A percentile compares a stretch with the other conserved stretches of the same genome.
These are phyloP conservation scores for Blastomyces percursus DNA, from an alignment of 2,329 filamentous ascomycete genomes.

Conservation along the genomic window DNA sequence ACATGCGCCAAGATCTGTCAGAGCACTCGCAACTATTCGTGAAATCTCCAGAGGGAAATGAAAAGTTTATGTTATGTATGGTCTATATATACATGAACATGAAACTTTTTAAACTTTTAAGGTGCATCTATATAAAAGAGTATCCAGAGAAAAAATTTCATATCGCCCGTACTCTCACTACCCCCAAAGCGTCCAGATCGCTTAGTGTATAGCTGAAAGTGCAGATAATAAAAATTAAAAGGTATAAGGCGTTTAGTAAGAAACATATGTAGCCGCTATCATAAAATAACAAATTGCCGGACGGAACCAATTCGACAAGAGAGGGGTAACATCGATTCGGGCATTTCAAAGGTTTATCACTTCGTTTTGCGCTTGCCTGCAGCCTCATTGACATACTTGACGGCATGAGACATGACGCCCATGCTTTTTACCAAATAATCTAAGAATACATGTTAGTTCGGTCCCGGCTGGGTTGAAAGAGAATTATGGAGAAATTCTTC, in stretches of 20 bases:
- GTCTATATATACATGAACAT: not conserved
- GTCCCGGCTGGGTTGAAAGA: not conserved
- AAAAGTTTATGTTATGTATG: not conserved
- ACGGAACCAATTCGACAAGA: not conserved
- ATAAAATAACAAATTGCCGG: not conserved
- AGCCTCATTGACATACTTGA: conserved; percentile 18
- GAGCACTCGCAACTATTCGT: not conserved
- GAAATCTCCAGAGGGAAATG: not conserved
- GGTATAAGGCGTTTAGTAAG: not conserved
- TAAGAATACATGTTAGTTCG: conserved; percentile 10
- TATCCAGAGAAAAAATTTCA: not conserved
- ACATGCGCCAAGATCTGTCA: too few species aligned
- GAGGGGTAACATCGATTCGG: not conserved
- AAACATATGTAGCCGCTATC: not conserved
- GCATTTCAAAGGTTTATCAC: conserved; percentile 10
- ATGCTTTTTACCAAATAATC: conserved; percentile 26
- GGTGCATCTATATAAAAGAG: not conserved
- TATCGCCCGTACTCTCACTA: not conserved
- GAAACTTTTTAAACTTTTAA: not conserved
- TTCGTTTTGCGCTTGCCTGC: conserved; percentile 20
- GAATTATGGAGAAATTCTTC: conserved; percentile 15
- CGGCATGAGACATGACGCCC: conserved; percentile 21
- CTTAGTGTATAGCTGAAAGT: not conserved
- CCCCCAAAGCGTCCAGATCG: not conserved
- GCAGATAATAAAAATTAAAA: not conserved